Evolutionary conservation across 179 eudicot genomes (phyloP).

Genomic region (Silene coronaria): DNA sequence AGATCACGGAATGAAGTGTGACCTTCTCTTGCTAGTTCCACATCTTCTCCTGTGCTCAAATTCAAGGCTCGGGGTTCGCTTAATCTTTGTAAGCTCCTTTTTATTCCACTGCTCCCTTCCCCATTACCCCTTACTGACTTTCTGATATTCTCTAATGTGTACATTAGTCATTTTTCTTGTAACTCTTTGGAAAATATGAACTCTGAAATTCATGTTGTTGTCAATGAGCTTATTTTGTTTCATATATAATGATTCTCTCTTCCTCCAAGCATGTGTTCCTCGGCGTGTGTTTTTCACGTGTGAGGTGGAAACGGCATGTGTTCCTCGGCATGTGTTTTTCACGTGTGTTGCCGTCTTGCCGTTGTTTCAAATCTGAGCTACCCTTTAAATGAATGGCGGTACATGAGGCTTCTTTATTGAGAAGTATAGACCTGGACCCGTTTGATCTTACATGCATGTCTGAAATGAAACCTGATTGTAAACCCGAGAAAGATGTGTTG

Average conservation of each 20-base stretch:
- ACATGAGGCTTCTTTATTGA: background rate
- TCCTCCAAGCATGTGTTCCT: background rate
- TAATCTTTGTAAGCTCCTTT: constrained; percentile 16
- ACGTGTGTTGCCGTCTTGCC: no score
- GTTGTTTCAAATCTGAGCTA: background rate
- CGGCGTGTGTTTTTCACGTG: background rate
- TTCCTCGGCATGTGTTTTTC: background rate
- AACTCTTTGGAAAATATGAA: background rate
- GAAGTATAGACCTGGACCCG: no score
- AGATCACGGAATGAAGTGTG: background rate
- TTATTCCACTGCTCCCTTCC: background rate
- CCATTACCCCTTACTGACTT: background rate
- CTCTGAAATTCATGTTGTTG: constrained; percentile 8
- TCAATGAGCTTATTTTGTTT: background rate
- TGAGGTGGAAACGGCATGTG: background rate
- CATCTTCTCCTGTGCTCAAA: background rate
- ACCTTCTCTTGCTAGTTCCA: background rate
- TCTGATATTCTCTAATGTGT: background rate
- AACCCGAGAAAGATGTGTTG: no score
- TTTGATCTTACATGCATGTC: no score
- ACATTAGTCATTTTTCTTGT: background rate
- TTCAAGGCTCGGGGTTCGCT: background rate
- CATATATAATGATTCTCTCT: background rate
- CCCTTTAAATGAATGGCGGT: background rate
- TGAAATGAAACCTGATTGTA: no score